A percentile compares a stretch with the other conserved stretches of the same genome.
Evolutionary conservation across 805 yeast species (phyloP).

Genomic region (Metschnikowia reukaufii): DNA sequence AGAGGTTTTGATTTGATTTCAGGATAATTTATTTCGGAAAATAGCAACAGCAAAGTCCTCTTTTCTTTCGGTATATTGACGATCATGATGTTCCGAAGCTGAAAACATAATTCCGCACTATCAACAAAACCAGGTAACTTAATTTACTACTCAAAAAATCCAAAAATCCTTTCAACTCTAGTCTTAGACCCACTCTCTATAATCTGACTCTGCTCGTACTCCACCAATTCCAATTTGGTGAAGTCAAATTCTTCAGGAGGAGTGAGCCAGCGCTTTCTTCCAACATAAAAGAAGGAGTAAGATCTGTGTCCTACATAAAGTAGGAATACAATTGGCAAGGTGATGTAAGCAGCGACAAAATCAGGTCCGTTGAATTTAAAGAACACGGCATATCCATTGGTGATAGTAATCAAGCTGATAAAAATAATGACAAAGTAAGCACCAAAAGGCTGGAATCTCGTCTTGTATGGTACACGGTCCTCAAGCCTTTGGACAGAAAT

Average conservation of each 20-base stretch:
- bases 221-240: constrained; percentile 61
- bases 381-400: constrained; percentile 75
- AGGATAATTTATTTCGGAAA: too few relatives aligned
- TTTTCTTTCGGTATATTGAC: too few relatives aligned
- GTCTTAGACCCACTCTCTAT: constrained; percentile 21
- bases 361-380: constrained; percentile 55
- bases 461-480: constrained; percentile 58
- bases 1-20: too few relatives aligned
- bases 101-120: too few relatives aligned
- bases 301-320: constrained; percentile 60
- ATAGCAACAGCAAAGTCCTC: too few relatives aligned
- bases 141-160: too few relatives aligned
- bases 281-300: constrained; percentile 32
- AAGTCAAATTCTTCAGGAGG: constrained; percentile 60
- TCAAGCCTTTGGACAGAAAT: constrained; percentile 49
- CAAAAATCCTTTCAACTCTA: too few relatives aligned
- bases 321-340: constrained; percentile 54
- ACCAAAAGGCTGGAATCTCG: constrained; percentile 57
- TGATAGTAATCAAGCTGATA: constrained; percentile 53
- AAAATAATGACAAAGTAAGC: constrained; percentile 54
- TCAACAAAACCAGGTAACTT: too few relatives aligned
- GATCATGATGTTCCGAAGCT: too few relatives aligned
- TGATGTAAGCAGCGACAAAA: constrained; percentile 72
- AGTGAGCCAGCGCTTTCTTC: constrained; percentile 38
- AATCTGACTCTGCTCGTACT: constrained; percentile 47